Evolutionary conservation across 2,329 filamentous ascomycete genomes (phyloP), one percentile per base, ranked within the genome.

Genomic region (Gremmenia infestans): DNA sequence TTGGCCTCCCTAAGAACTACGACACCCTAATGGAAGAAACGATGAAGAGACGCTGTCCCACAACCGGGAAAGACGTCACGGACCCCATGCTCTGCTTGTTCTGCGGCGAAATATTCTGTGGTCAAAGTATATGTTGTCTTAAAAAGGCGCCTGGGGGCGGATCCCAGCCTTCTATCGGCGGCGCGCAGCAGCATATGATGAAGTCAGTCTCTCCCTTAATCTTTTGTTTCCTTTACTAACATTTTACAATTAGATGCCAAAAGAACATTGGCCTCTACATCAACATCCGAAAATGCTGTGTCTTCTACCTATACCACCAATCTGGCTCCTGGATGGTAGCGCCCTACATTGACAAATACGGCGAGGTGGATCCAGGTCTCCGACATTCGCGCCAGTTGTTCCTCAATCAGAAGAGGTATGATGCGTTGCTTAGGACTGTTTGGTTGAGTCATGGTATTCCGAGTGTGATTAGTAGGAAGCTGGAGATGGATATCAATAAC

Each of bases 51-150:
- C 85, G 82, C 50, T 99, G 94, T 68, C 91, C 91, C 0, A 95
- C 86, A 2, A 96, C 91, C 1, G 91, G 91, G 62, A 95, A 94
- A 70, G 93, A 97, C 64, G 76, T 99, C 50, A 87, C 86, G 2
- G 95, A 99, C 71, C 91, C 94, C 0, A 89, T 88, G 61, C 83
- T 99, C 39, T 99, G 94, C 68, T 80, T 99, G 40, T 91, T 97
- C 74, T 99, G 94, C 69, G 93, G 94, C 36, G 91, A 92, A n/a
- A 90, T 99, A 42, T 93, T 97, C 72, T 99, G 94, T 73, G 91
- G 88, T 9, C 94, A 99, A 75, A 91, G 88, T 47, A 87, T 92
- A 48, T 99, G 94, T 74, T 99, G 94, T 71, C 83, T 89, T 68
- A 85, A 85, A 65, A 78, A 83, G 57, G 63, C 72, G 65, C 42